Conservation (phyloP, 163 green algal species). For the Trebouxia gelatinosa region DNA sequence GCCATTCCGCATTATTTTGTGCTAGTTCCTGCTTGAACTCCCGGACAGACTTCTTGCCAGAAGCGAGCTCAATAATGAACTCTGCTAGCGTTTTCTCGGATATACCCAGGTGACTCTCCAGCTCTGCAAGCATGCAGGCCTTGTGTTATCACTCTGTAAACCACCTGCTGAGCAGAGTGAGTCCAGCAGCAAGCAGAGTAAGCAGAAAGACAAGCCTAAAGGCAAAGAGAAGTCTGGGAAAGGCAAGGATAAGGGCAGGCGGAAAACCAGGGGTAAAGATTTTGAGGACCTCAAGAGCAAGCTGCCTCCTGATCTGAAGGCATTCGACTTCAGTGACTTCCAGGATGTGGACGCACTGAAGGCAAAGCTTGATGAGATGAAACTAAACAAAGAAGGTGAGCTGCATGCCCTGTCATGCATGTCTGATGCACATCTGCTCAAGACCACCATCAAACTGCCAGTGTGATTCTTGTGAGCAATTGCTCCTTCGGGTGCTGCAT, state of each 20-base stretch:
- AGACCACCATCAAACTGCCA: too few species aligned
- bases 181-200: not conserved
- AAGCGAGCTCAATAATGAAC: conserved; percentile 88
- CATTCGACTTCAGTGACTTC: conserved; percentile 12
- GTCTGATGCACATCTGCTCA: not conserved
- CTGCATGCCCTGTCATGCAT: not conserved
- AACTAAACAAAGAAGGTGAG: conserved; percentile 4
- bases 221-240: not conserved
- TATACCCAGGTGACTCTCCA: conserved; percentile 92
- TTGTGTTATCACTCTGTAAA: not conserved
- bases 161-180: not conserved
- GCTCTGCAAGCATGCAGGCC: conserved; percentile 60
- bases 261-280: not conserved
- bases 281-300: conserved; percentile 20
- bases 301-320: not conserved
- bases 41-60: conserved; percentile 49
- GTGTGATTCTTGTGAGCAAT: too few species aligned
- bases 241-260: conserved; percentile 5
- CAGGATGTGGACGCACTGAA: conserved; percentile 25
- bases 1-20: conserved; percentile 71
- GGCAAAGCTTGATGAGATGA: conserved; percentile 22
- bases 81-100: conserved; percentile 90
- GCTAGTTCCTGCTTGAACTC: conserved; percentile 67
- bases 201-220: not conserved
- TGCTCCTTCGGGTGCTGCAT: too few species aligned